A percentile compares a stretch with the other conserved stretches of the same genome.
Conservation (phyloP, 1,284 basidiomycete species). For the Lignosus rhinocerotis region DNA sequence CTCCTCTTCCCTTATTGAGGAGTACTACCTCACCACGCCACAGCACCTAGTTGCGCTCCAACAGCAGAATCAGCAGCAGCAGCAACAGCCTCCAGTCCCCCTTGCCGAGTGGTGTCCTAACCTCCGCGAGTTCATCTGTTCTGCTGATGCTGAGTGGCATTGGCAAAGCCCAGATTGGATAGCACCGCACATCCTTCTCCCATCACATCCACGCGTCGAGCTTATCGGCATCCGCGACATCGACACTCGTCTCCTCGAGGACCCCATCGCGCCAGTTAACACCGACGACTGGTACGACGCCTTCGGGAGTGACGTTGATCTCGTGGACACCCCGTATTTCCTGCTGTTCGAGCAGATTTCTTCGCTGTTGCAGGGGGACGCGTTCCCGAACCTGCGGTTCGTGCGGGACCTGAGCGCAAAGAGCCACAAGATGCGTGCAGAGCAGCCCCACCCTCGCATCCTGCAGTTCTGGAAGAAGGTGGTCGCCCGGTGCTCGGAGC, state of each 20-base stretch:
- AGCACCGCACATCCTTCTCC: conserved; percentile 71
- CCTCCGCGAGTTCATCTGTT: conserved; percentile 66
- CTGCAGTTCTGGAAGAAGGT: conserved; percentile 53
- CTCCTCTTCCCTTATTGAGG: conserved; percentile 61
- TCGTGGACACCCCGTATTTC: conserved; percentile 53
- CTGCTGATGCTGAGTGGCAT: conserved; percentile 76
- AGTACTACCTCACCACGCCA: conserved; percentile 56
- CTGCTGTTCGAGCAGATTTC: conserved; percentile 64
- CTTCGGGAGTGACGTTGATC: conserved; percentile 15
- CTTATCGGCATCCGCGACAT: conserved; percentile 74
- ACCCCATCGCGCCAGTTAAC: conserved; percentile 32
- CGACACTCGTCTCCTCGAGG: conserved; percentile 55
- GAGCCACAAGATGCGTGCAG: conserved; percentile 34
- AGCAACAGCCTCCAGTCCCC: conserved; percentile 38
- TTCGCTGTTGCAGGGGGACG: conserved; percentile 53
- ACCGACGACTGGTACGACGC: conserved; percentile 14
- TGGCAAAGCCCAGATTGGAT: conserved; percentile 79
- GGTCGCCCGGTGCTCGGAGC: conserved; percentile 44
- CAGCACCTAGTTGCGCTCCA: conserved; percentile 33
- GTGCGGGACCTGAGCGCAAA: conserved; percentile 57
- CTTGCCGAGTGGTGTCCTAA: conserved; percentile 67
- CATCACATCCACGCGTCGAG: conserved; percentile 57
- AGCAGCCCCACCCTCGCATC: conserved; percentile 35
- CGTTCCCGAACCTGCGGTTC: conserved; percentile 62
- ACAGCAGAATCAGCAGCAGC: conserved; percentile 24